Base-by-base conservation (phyloP, 2,329 filamentous ascomycete genomes). In the Lecanicillium sp. region DNA sequence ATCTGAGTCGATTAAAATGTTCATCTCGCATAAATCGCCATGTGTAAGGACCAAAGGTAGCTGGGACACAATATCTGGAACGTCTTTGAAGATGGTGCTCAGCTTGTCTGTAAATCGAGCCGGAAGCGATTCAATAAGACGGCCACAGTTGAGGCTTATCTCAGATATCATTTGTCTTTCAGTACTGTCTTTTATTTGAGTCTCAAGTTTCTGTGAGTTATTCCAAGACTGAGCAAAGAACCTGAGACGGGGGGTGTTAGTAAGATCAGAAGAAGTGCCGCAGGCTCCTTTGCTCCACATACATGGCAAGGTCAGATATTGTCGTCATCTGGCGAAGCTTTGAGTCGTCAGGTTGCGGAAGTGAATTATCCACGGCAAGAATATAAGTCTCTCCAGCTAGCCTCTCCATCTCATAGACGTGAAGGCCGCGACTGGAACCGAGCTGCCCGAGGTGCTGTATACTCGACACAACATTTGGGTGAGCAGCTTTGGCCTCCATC, bases 1-100 rank as follows among this genome's bases (percentile, higher is more conserved):
- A 12, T 19, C 11, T 3, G 45, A 36, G 33, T 57, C 45, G 5
- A 53, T 36, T 11, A 56, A 50, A 19, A 58, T 45, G 35, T 59
- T 57, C 33, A 51, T 48, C 44, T 53, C 51, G 33, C 37, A 46
- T 5, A 58, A 45, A 37, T 58, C 52, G 19, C 43, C 45, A 35
- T 55, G 50, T 11, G 38, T 53, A 18, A 55, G 30, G 13, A 47
- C 46, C 15, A 48, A 37, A 3, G 50, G 49, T 22, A 40, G 33
- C 19, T 37, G 17, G 5, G 28, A 36, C 28, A 51, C 45, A 12
- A 53, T 43, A 15, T 35, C 29, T 18, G 42, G 28, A 16, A 49
- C 42, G 6, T 29, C 19, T 8, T 35, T 18, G 16, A 29, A n/a
- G 30, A 42, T 31, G 11, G 38, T 16, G 32, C 17, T 29, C n/a